Evolutionary conservation across 1,284 basidiomycete genomes (phyloP).

Genomic region (Microbotryomycetes sp.): DNA sequence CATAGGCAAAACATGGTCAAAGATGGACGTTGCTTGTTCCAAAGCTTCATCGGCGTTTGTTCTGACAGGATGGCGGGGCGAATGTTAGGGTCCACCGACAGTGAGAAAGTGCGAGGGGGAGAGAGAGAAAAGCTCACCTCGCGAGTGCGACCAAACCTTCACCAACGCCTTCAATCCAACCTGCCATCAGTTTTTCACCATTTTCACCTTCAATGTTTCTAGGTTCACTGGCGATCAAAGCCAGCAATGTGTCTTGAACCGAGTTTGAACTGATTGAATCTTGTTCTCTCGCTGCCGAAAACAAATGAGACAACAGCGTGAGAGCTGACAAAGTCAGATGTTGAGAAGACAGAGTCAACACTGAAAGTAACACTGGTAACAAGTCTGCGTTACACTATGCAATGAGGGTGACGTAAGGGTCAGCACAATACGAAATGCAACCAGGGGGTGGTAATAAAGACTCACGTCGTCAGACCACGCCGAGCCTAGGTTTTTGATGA

Average conservation of each 20-base stretch:
- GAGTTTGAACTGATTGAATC: conserved; percentile 24
- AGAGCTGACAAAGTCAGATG: conserved; percentile 32
- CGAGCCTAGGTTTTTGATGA: conserved; percentile 56
- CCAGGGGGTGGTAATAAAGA: background rate
- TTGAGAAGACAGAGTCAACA: conserved; percentile 30
- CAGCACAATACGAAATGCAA: background rate
- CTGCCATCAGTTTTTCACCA: conserved; percentile 50
- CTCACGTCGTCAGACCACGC: conserved; percentile 58
- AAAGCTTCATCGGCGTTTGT: conserved; percentile 16
- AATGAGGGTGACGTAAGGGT: conserved; percentile 1
- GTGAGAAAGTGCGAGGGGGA: background rate
- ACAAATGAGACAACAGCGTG: conserved; percentile 33
- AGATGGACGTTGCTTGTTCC: conserved; percentile 9
- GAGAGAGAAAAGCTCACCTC: conserved; percentile 46
- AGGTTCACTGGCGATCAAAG: conserved; percentile 67
- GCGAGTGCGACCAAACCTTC: conserved; percentile 58
- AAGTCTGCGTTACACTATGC: conserved; percentile 62
- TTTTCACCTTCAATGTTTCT: conserved; percentile 49
- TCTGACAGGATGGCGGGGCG: conserved; percentile 3
- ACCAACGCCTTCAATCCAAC: conserved; percentile 68
- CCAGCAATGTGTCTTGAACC: conserved; percentile 49
- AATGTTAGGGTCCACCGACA: background rate
- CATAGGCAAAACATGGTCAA: conserved; percentile 20
- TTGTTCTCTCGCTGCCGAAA: conserved; percentile 27
- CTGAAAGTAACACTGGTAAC: conserved; percentile 61